Percentiles rank a stretch among this genome's conserved stretches.
These are phyloP conservation scores for Helotiales sp. DNA, from an alignment of 2,329 filamentous ascomycete genomes.

Conservation along the genomic window DNA sequence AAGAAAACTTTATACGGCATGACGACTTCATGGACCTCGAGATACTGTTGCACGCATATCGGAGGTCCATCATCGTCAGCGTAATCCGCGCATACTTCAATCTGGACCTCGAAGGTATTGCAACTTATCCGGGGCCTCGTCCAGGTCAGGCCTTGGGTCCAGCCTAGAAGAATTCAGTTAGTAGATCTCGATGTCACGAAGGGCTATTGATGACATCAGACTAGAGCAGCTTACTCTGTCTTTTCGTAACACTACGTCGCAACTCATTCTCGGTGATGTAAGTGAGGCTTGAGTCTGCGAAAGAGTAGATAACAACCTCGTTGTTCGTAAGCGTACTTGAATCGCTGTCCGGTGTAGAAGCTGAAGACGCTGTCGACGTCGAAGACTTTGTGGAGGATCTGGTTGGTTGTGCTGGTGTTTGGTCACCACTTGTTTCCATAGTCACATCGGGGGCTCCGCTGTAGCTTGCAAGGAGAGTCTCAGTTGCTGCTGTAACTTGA, in stretches of 20 bases:
- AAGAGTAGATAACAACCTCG: neutral
- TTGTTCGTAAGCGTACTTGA: neutral
- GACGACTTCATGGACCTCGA: neutral
- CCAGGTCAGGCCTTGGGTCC: neutral
- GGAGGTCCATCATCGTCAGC: neutral
- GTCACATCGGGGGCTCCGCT: neutral
- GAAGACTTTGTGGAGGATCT: neutral
- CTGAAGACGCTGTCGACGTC: neutral
- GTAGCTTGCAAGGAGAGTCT: neutral
- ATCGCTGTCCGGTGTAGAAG: neutral
- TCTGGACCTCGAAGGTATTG: neutral
- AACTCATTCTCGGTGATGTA: neutral
- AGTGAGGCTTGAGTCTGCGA: neutral
- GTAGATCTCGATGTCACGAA: no score
- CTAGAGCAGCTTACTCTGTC: neutral
- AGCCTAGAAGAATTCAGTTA: neutral
- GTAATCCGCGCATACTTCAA: neutral
- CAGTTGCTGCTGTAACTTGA: neutral
- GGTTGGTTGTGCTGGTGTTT: neutral
- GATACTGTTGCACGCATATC: neutral
- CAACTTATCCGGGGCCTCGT: neutral
- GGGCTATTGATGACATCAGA: no score
- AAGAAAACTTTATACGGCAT: neutral
- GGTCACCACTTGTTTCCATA: neutral
- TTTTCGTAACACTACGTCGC: neutral